Evolutionary conservation across 176 grass and related monocot species (phyloP), one percentile per base, ranked within the genome.

Genomic region (Musa beccarii): DNA sequence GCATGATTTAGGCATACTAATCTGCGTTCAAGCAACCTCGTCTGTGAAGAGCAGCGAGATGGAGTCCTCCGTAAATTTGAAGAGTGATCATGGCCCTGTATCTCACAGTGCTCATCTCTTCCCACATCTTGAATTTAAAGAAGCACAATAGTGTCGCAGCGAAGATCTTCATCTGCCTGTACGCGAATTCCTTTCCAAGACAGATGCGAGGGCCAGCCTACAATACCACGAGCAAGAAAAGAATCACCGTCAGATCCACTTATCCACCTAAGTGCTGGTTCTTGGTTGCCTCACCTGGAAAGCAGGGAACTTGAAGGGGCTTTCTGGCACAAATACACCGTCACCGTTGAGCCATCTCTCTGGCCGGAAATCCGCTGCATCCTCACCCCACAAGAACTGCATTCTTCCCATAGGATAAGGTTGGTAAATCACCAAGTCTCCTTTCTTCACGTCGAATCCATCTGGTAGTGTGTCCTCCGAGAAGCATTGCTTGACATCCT

Each of bases 311-410:
- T 66, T 68, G 59, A 77, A 71, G 24, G 15, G 52, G 59, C 56
- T 83, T 78, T 73, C 50, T 71, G 81, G 52, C 81, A 49, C 43
- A 53, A 72, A 72, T 34, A 71, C 74, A 54, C 73, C 54, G 26
- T 21, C 28, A 53, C 68, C 43, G 64, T 63, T 24, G 2, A 83
- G 73, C 74, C 25, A 50, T 17, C 68, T 17, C 16, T 71, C 53
- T 9, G 53, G 49, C 53, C 78, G 8, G 66, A 68, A 64, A 23
- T 15, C 69, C 57, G n/a, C 57, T 5, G 57, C 57, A 20, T 61
- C 57, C n/a, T 61, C 69, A 34, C 57, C 69, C 68, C 55, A 72
- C 34, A 52, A 49, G 49, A 17, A 25, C 79, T 71, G 53, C 76
- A 26, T 66, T 4, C 50, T 63, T 26, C 7, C 2, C 75, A 77